phyloP scores from a whole-genome alignment of 768 basidiomycete species.

The Tylopilus rubrobrunneus region DNA sequence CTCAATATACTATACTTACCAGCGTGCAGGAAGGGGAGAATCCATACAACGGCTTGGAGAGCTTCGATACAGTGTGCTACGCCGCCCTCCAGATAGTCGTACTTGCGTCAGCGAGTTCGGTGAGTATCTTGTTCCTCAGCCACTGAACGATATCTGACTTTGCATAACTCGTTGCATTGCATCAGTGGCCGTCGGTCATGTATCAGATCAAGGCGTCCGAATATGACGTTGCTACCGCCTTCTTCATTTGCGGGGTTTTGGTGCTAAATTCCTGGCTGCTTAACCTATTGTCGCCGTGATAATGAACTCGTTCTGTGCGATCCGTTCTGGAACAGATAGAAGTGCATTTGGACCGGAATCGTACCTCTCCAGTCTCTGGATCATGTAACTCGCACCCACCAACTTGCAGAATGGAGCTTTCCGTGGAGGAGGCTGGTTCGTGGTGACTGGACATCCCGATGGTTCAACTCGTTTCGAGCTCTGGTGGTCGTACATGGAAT shows the following conservation, averaged over 20 bases:
- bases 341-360: slow-evolving; percentile 83
- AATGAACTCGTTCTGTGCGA: slow-evolving; percentile 86
- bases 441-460: slow-evolving; percentile 40
- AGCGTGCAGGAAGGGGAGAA: slow-evolving; percentile 55
- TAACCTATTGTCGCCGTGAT: slow-evolving; percentile 96
- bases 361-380: slow-evolving; percentile 10
- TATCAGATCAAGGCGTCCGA: slow-evolving; percentile 87
- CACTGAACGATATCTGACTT: neutral
- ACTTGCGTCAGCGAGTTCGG: slow-evolving; percentile 74
- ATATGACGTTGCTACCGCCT: slow-evolving; percentile 78
- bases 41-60: slow-evolving; percentile 60
- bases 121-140: slow-evolving; percentile 34
- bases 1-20: neutral
- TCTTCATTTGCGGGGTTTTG: slow-evolving; percentile 80
- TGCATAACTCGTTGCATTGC: neutral
- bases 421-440: slow-evolving; percentile 54
- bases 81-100: slow-evolving; percentile 81
- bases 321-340: slow-evolving; percentile 78
- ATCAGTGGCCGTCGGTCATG: slow-evolving; percentile 77
- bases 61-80: slow-evolving; percentile 88
- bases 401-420: slow-evolving; percentile 31
- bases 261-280: slow-evolving; percentile 93
- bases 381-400: neutral
- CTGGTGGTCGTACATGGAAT: slow-evolving; percentile 54
- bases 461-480: slow-evolving; percentile 48